A percentile compares a stretch with the other conserved stretches of the same genome.
These are phyloP conservation scores for Candida dajiaensis DNA, from an alignment of 805 yeast genomes.

Conservation along the genomic window DNA sequence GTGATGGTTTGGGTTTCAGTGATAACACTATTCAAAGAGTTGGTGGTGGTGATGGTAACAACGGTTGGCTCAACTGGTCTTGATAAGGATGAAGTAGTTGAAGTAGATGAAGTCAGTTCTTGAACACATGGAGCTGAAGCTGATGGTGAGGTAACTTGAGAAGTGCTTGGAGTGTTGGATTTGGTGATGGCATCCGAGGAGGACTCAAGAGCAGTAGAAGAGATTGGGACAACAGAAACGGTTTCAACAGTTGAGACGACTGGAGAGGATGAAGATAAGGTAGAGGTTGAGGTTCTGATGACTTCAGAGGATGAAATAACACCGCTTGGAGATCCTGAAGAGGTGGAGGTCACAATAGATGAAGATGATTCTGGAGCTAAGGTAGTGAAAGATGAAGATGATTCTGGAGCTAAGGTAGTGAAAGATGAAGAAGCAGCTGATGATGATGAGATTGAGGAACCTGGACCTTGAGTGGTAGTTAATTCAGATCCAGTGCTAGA, in stretches of 20 bases:
- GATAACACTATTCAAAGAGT: not conserved
- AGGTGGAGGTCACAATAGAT: not conserved
- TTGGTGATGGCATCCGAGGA: not conserved
- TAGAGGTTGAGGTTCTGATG: too few species aligned
- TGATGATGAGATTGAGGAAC: too few species aligned
- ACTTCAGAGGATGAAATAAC: too few species aligned
- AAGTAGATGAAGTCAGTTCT: not conserved
- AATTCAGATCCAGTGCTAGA: not conserved
- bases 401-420: too few species aligned
- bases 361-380: not conserved
- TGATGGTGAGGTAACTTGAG: constrained; percentile 3
- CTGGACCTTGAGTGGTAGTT: too few species aligned
- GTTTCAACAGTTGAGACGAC: too few species aligned
- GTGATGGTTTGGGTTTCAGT: not conserved
- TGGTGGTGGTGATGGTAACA: not conserved
- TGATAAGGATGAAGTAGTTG: not conserved
- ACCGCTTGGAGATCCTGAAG: too few species aligned
- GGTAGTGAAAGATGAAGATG: not conserved
- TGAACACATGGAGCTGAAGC: constrained; percentile 1
- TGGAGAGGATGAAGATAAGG: not conserved
- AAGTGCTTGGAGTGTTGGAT: constrained; percentile 3
- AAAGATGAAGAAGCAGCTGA: too few species aligned
- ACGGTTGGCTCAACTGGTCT: not conserved
- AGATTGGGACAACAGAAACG: not conserved
- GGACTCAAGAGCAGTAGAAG: not conserved